A percentile compares a stretch with the other conserved stretches of the same genome.
Conservation (phyloP, 179 eudicot species). For the Patellifolia procumbens region DNA sequence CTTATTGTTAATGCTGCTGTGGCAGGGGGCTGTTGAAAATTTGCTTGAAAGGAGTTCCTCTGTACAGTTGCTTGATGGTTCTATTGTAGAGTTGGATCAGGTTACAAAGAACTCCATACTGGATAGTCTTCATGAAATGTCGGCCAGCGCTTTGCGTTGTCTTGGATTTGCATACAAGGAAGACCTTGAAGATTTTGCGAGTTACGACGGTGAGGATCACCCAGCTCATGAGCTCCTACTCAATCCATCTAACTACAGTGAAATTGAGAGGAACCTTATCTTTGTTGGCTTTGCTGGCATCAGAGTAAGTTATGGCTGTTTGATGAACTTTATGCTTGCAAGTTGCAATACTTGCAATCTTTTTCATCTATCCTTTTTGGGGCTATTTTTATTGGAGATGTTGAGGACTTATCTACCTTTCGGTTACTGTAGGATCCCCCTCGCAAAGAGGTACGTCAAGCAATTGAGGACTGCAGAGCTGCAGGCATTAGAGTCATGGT, state of each 20-base stretch:
- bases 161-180: slow-evolving; percentile 60
- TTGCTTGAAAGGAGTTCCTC: slow-evolving; percentile 78
- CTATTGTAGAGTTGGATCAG: slow-evolving; percentile 62
- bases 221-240: slow-evolving; percentile 54
- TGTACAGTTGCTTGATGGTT: slow-evolving; percentile 80
- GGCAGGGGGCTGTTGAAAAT: slow-evolving; percentile 97
- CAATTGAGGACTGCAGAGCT: slow-evolving; percentile 59
- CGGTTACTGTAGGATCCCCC: slow-evolving; percentile 52
- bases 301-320: slow-evolving; percentile 36
- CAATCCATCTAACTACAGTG: slow-evolving; percentile 44
- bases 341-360: not conserved
- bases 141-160: slow-evolving; percentile 70
- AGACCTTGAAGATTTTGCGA: slow-evolving; percentile 44
- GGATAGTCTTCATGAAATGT: slow-evolving; percentile 66
- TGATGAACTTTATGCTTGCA: not conserved
- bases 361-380: not conserved
- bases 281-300: slow-evolving; percentile 52
- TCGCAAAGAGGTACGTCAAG: slow-evolving; percentile 56
- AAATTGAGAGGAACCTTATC: slow-evolving; percentile 46
- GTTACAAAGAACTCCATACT: slow-evolving; percentile 45
- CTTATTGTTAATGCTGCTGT: slow-evolving; percentile 21
- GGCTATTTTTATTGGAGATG: not conserved
- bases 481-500: slow-evolving; percentile 67
- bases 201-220: slow-evolving; percentile 56
- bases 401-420: slow-evolving; percentile 1